Base-by-base conservation (phyloP, 176 grass and related monocot species). In the Leersia perrieri region DNA sequence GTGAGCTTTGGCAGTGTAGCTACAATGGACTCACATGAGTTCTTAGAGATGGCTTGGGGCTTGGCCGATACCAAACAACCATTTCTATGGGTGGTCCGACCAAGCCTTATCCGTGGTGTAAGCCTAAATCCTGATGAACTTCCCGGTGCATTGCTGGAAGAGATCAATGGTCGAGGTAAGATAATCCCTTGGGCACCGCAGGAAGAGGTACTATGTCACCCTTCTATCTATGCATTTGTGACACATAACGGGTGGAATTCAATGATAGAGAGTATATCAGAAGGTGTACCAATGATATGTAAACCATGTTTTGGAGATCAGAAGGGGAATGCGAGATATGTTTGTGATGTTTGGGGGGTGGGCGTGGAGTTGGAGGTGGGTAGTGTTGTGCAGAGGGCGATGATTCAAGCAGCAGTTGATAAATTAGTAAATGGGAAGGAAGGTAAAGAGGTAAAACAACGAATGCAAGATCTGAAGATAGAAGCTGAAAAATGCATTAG, bases 221-320 rank as follows among this genome's bases (percentile, higher is more conserved):
- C 60, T 4, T 60, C 80, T 0, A 7, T 75, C 0, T 3, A 41
- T 5, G 60, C 60, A 16, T 83, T 83, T 32, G 18, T 83, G 41
- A 83, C 60, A 3, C 60, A 74, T 14, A 66, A 27, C 8, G 68
- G 80, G 0, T 81, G 79, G 67, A 81, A 81, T 35, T 82, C 69
- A 5, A 83, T 31, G 1, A 14, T 75, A 6, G 71, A 83, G 41
- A 32, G 41, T 14, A 20, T 83, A 4, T 66, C 60, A 0, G 70
- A 75, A 22, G 80, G 60, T 0, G 30, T 80, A 13, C 63, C 63
- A 8, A 57, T 68, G 63, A 15, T 51, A 11, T 80, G 63, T 1
- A 3, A 7, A 16, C 77, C 77, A 7, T 80, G 47, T 32, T 38
- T 68, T 12, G 42, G 39, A 12, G 77, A 80, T 23, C 77, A 80